These are phyloP conservation scores for Tremella mesenterica DNA, from an alignment of 768 basidiomycete species.

Conservation along the genomic window DNA sequence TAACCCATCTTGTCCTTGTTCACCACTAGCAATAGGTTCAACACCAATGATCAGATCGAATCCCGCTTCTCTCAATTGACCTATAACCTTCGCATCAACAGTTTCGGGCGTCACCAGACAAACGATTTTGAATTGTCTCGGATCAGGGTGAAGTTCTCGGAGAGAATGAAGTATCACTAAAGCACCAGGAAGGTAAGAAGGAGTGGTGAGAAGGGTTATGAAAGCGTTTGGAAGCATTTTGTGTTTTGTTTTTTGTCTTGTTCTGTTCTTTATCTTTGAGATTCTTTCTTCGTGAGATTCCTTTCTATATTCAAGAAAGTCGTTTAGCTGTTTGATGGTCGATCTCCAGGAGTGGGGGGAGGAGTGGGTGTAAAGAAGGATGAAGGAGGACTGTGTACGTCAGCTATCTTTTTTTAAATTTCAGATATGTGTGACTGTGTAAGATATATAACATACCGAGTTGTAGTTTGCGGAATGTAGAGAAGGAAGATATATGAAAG, in stretches of 20 bases:
- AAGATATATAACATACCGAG: not conserved
- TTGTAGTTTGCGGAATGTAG: not conserved
- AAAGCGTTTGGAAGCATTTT: constrained; percentile 52
- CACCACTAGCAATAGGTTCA: constrained; percentile 62
- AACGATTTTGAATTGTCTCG: constrained; percentile 62
- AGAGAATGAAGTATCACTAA: constrained; percentile 78
- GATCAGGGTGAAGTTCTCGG: constrained; percentile 50
- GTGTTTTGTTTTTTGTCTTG: not conserved
- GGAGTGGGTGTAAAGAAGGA: not conserved
- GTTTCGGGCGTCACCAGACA: constrained; percentile 92
- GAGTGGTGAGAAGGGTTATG: constrained; percentile 84
- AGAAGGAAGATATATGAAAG: not conserved
- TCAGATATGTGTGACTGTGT: not conserved
- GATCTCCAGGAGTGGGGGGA: not conserved
- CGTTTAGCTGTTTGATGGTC: not conserved
- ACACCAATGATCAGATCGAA: constrained; percentile 86
- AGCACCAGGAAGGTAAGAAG: constrained; percentile 85
- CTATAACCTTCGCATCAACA: constrained; percentile 72
- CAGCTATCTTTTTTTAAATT: no score
- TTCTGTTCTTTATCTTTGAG: not conserved
- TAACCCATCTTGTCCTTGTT: constrained; percentile 59
- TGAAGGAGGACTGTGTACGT: not conserved
- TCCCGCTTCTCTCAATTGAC: constrained; percentile 60
- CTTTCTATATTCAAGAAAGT: not conserved
- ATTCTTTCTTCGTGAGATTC: not conserved